These are phyloP conservation scores for Suillus plorans DNA, from an alignment of 768 basidiomycete genomes.

Conservation along the genomic window DNA sequence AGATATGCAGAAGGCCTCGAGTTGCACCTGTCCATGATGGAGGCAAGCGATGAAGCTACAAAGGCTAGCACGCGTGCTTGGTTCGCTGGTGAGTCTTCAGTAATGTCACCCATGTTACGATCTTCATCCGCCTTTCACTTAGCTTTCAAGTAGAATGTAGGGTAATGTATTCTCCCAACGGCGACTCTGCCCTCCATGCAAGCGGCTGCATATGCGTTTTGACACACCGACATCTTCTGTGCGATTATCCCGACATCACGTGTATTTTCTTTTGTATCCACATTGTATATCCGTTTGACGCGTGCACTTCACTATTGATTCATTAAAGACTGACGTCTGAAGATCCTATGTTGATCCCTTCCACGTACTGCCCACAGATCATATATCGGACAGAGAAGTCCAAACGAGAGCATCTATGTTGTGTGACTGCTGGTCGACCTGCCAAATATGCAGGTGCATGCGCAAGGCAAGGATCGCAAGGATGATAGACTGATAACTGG, in stretches of 20 bases:
- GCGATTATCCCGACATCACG: neutral
- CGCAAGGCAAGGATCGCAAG: neutral
- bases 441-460: slow-evolving; percentile 1
- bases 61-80: neutral
- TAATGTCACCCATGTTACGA: neutral
- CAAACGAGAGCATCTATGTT: neutral
- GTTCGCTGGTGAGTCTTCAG: neutral
- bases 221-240: neutral
- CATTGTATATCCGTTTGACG: neutral
- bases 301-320: neutral
- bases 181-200: neutral
- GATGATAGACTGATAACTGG: neutral
- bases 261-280: neutral
- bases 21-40: neutral
- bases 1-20: neutral
- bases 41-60: neutral
- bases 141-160: neutral
- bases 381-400: neutral
- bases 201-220: neutral
- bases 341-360: neutral
- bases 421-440: neutral
- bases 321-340: neutral
- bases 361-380: neutral
- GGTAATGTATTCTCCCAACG: neutral
- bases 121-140: neutral